These are phyloP conservation scores for Melaleuca alternifolia DNA, from an alignment of 345 rosid species.

Conservation along the genomic window DNA sequence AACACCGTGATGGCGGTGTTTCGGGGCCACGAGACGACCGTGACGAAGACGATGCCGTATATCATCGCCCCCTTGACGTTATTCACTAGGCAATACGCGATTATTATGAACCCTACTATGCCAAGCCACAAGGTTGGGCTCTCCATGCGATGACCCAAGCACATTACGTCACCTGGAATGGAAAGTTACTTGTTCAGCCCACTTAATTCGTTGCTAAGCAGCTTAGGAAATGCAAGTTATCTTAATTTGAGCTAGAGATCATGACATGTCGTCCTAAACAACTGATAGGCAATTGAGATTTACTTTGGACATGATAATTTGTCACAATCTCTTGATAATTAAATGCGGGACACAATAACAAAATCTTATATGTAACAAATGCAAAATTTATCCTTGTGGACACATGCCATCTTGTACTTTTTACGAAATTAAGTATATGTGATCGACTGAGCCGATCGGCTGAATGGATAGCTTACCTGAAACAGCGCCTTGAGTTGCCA, in stretches of 20 bases:
- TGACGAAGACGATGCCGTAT: slow-evolving; percentile 70
- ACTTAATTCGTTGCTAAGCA: not conserved
- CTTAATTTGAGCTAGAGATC: not conserved
- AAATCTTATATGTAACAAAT: not conserved
- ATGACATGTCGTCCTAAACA: not conserved
- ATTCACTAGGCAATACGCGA: slow-evolving; percentile 62
- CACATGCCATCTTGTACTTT: not conserved
- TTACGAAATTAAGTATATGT: not conserved
- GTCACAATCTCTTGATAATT: no score
- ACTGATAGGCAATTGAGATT: not conserved
- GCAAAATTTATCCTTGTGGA: not conserved
- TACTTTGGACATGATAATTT: not conserved
- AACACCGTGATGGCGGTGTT: slow-evolving; percentile 61
- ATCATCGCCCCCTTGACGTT: slow-evolving; percentile 77
- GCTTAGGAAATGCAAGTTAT: not conserved
- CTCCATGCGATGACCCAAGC: slow-evolving; percentile 57
- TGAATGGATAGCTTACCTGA: slow-evolving; percentile 15
- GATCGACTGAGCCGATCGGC: accelerated
- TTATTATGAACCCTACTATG: slow-evolving; percentile 68
- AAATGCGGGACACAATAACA: not conserved
- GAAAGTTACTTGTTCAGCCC: not conserved
- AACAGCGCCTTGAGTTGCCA: slow-evolving; percentile 43
- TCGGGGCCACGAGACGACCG: slow-evolving; percentile 78
- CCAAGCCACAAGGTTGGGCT: slow-evolving; percentile 77
- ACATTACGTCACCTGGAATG: slow-evolving; percentile 43